Evolutionary conservation across 495 filamentous ascomycete genomes (phyloP), one percentile per base, ranked within the genome.

Genomic region (Penicillium cataractarum): DNA sequence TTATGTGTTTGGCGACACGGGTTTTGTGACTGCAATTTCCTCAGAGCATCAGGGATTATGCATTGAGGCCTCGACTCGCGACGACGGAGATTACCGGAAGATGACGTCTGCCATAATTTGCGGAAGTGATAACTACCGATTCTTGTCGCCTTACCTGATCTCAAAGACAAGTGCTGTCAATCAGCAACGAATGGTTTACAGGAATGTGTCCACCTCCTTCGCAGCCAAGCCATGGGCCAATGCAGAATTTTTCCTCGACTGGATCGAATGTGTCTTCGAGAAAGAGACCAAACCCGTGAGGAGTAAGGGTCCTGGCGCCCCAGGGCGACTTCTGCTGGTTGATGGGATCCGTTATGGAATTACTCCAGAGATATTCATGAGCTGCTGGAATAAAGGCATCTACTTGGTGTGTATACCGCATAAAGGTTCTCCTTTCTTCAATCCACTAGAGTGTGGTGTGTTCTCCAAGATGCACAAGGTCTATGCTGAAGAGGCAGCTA

Each of bases 291-390:
- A 52, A 31, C 13, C 49, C 0, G 13, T 26, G 8, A 22, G 42
- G 3, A n/a, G n/a, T 6, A 7, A 7, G 21, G 49, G 49, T 52
- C 15, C 2, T 52, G 15, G 31, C 13, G 7, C 26, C 24, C 26
- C 29, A 19, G 49, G 15, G 13, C 49, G 49, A 3, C 24, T 52
- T 32, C 49, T 32, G n/a, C 26, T 52, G 4, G 49, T 52, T 52
- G 49, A 52, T 32, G 49, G 49, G 2, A 31, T 27, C 26, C 24
- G 24, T 13, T 52, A 52, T 7, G 49, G 49, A 4, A 52, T 52
- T 13, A 52, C 49, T n/a, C 49, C 49, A 15, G 15, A 19, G 22
- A 32, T 52, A 7, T 52, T 52, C 49, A 52, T 52, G 49, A 52
- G 29, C 29, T 52, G 49, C 2, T 52, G 26, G 26, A 29, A 31